These are phyloP conservation scores for Sordariomycetes sp. DNA, from an alignment of 2,329 filamentous ascomycete genomes.

Conservation along the genomic window DNA sequence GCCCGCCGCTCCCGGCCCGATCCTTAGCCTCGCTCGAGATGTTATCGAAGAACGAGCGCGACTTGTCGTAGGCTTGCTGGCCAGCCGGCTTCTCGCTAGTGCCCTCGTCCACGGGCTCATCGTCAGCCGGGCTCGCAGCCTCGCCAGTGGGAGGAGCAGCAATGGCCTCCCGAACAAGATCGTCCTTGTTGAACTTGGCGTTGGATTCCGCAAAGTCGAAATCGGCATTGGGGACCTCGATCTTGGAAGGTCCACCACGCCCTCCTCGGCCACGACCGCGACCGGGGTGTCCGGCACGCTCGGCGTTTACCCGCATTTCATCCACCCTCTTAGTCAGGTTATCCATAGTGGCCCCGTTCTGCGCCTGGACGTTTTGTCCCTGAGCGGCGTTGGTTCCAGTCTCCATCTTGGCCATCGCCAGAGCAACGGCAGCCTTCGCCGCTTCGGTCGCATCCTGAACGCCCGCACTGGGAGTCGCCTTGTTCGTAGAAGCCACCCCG, in stretches of 20 bases:
- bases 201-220: constrained; percentile 68
- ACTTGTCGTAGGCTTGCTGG: constrained; percentile 65
- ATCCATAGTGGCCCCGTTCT: constrained; percentile 41
- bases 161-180: constrained; percentile 74
- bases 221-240: constrained; percentile 81
- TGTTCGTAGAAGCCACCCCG: constrained; percentile 16
- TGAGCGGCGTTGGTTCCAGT: constrained; percentile 18
- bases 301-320: constrained; percentile 58
- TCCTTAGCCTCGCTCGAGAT: constrained; percentile 92
- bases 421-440: constrained; percentile 64
- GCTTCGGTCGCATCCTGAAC: constrained; percentile 59
- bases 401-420: constrained; percentile 62
- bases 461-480: constrained; percentile 21
- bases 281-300: constrained; percentile 31
- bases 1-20: constrained; percentile 56
- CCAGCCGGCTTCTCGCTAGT: constrained; percentile 30
- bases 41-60: constrained; percentile 91
- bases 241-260: constrained; percentile 40
- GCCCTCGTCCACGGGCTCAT: constrained; percentile 24
- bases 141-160: constrained; percentile 38
- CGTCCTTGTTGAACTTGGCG: constrained; percentile 32
- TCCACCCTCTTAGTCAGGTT: constrained; percentile 64
- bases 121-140: constrained; percentile 23
- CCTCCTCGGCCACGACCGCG: constrained; percentile 34
- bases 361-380: constrained; percentile 5